Evolutionary conservation across 768 basidiomycete genomes (phyloP), one percentile per base, ranked within the genome.

Genomic region (Calocera viscosa): DNA sequence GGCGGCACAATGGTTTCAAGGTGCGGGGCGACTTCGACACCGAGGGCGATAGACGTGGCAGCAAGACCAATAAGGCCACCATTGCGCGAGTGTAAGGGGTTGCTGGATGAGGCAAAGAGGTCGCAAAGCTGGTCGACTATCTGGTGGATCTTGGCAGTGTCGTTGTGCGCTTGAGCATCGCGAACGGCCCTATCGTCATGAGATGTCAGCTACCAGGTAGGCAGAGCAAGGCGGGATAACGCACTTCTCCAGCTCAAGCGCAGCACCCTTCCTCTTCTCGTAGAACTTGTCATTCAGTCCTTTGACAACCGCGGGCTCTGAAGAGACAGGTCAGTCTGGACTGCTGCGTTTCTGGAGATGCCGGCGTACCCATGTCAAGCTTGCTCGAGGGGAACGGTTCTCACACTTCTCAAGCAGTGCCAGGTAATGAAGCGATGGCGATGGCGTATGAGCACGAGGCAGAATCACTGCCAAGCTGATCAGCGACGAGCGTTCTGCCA

Each of bases 51-150:
- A n/a, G 94, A 92, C 26, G 92, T 92, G 32, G 91, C 95, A 10
- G 95, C 95, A 1, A 98, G 84, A 26, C 95, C 95, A 71, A 97
- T 97, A 47, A 97, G 82, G 2, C 95, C 95, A 38, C 95, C 95
- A 75, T 95, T 97, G 49, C 94, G 83, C 49, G 93, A 84, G 72
- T 96, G 93, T 26, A 94, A 80, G 1, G 91, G 86, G 73, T 94
- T 93, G 35, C 85, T 81, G 22, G 84, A 77, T 70, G 89, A 88
- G 73, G 82, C 88, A 80, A 94, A 95, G 86, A 97, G 91, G 22
- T 93, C 91, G 68, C 94, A 90, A 69, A 97, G 83, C 72, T 97
- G 94, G 78, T 94, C 91, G 68, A 97, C 86, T 71, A 98, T 96
- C 72, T 88, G 83, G 70, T 80, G 81, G 72, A 96, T 94, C 19